Base-by-base conservation (phyloP, 2,329 filamentous ascomycete species). In the Phyllosticta ampelicida region DNA sequence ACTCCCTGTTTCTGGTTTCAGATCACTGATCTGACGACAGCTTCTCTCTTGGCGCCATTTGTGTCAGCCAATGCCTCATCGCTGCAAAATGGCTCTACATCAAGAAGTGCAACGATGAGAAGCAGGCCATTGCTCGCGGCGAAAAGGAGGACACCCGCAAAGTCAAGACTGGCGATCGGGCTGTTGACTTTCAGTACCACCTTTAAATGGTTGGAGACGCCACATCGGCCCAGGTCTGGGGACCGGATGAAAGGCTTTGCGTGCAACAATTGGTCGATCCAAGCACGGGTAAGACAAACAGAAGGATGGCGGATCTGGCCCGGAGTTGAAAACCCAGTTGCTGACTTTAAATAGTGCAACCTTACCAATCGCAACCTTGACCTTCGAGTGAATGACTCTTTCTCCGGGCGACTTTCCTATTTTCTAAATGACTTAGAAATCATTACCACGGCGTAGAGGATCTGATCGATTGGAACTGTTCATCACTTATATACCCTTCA, bases 161-260 rank as follows among this genome's bases (percentile, higher is more conserved):
- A 55, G 70, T 78, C 1, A 74, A 66, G 63, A 77, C 74, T 0
- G 78, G 77, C 1, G 78, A 80, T 61, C 64, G 71, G 19, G 77
- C 71, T 36, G 60, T 78, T 55, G 76, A 78, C 55, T 80, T 79
- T 60, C 72, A 70, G 49, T 80, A 79, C 63, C 75, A 77, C 64
- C 48, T 65, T 57, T 62, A 11, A 53, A n/a, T 6, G 13, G n/a
- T 5, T 16, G n/a, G 5, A 18, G 13, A 13, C 30, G 36, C 36
- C 36, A 44, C 11, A 6, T 44, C 2, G 11, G n/a, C 5, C 30
- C n/a, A n/a, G n/a, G n/a, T 3, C 23, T 26, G 23, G 23, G 23
- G 23, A 8, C 8, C 23, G 23, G 23, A 26, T 4, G 23, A 8
- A 26, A 4, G 23, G 23, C 23, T 26, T 8, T 26, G 3, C 8